A percentile compares a stretch with the other conserved stretches of the same genome.
These are phyloP conservation scores for Lactifluus piperatus DNA, from an alignment of 768 basidiomycete genomes.

Conservation along the genomic window DNA sequence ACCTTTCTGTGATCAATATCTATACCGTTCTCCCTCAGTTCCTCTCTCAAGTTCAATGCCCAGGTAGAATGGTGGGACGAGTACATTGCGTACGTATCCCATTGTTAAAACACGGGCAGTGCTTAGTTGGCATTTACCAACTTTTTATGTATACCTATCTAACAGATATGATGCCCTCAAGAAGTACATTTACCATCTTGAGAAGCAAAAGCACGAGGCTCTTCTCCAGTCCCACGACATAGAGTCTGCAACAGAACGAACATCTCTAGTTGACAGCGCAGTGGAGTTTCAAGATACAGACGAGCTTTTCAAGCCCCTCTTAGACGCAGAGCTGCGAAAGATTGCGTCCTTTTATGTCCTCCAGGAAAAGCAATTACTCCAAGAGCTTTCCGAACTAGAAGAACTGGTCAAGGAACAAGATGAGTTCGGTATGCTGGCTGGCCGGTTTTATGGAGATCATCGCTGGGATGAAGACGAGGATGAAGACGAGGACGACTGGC, in stretches of 20 bases:
- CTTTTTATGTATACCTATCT: neutral
- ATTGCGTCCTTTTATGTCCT: constrained; percentile 67
- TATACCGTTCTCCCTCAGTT: constrained; percentile 32
- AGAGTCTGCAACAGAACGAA: constrained; percentile 50
- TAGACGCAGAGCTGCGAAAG: constrained; percentile 80
- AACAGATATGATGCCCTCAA: constrained; percentile 78
- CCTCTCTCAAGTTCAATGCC: constrained; percentile 85
- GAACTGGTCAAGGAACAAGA: constrained; percentile 51
- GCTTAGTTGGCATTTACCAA: neutral
- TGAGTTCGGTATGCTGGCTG: constrained; percentile 42
- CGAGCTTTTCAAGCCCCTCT: constrained; percentile 55
- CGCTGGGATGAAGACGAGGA: constrained; percentile 44
- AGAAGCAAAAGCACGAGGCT: constrained; percentile 59
- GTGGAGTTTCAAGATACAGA: constrained; percentile 37
- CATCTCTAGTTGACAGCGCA: constrained; percentile 41
- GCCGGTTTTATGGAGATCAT: constrained; percentile 43
- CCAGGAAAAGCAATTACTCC: constrained; percentile 65
- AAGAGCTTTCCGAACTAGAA: constrained; percentile 51
- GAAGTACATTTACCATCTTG: constrained; percentile 77
- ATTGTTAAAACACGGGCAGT: neutral
- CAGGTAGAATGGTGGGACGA: constrained; percentile 91
- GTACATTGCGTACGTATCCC: constrained; percentile 65
- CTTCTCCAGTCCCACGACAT: constrained; percentile 38
- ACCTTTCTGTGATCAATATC: neutral
- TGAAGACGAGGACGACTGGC: constrained; percentile 41